phyloP scores from a whole-genome alignment of 768 basidiomycete species.

The Rhizopogon vulgaris region DNA sequence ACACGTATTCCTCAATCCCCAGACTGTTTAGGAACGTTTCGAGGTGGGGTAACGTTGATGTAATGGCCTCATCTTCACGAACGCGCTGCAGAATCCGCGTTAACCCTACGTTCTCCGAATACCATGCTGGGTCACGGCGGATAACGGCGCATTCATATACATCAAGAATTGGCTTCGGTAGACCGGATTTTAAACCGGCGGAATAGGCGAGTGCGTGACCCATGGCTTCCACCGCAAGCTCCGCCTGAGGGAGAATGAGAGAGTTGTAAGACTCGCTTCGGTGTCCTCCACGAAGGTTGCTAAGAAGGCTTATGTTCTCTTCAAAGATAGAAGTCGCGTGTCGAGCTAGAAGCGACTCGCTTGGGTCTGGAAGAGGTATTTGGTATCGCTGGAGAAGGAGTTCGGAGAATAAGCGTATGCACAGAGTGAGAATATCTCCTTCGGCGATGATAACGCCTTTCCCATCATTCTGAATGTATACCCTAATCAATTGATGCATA shows the following conservation, averaged over 20 bases:
- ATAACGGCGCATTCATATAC: slow-evolving; percentile 50
- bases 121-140: slow-evolving; percentile 53
- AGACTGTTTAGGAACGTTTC: slow-evolving; percentile 35
- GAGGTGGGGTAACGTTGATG: slow-evolving; percentile 38
- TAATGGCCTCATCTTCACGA: slow-evolving; percentile 41
- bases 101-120: slow-evolving; percentile 45
- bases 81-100: slow-evolving; percentile 41
- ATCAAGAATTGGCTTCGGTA: slow-evolving; percentile 46
- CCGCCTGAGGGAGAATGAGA: slow-evolving; percentile 51
- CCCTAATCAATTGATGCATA: not conserved
- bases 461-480: slow-evolving; percentile 27
- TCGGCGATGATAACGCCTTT: slow-evolving; percentile 57
- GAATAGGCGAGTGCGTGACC: slow-evolving; percentile 60
- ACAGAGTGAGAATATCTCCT: slow-evolving; percentile 44
- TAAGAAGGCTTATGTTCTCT: slow-evolving; percentile 38
- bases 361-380: slow-evolving; percentile 38
- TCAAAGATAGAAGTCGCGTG: slow-evolving; percentile 43
- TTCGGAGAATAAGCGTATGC: slow-evolving; percentile 55
- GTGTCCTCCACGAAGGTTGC: slow-evolving; percentile 22
- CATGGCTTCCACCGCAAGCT: slow-evolving; percentile 49
- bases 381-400: slow-evolving; percentile 49
- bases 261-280: slow-evolving; percentile 43
- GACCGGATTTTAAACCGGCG: slow-evolving; percentile 36
- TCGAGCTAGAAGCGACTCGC: slow-evolving; percentile 45
- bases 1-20: slow-evolving; percentile 43